A percentile compares a stretch with the other conserved stretches of the same genome.
These are phyloP conservation scores for Annulohypoxylon maeteangense DNA, from an alignment of 495 filamentous ascomycete genomes.

Conservation along the genomic window DNA sequence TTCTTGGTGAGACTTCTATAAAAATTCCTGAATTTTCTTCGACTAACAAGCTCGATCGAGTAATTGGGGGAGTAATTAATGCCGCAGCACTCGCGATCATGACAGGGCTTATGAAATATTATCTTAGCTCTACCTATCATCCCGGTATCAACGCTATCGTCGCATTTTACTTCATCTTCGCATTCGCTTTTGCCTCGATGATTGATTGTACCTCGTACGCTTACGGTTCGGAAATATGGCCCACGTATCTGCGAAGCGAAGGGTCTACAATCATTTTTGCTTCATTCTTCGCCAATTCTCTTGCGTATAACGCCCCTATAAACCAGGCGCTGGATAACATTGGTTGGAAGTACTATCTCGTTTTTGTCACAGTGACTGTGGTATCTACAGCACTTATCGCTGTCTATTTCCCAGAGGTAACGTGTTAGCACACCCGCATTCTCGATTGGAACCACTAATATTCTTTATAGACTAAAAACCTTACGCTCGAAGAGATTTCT, in stretches of 20 bases:
- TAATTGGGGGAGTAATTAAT: conserved; percentile 24
- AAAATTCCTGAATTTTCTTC: background rate
- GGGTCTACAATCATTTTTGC: conserved; percentile 23
- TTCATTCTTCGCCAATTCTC: conserved; percentile 24
- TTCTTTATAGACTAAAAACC: background rate
- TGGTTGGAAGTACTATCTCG: conserved; percentile 31
- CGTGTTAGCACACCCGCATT: background rate
- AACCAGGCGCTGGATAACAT: conserved; percentile 30
- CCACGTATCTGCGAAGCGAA: conserved; percentile 28
- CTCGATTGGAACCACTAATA: background rate
- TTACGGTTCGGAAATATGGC: conserved; percentile 33
- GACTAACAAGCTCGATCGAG: background rate
- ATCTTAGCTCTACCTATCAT: conserved; percentile 10
- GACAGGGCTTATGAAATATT: conserved; percentile 18
- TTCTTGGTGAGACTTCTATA: conserved; percentile 10
- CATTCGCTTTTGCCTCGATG: conserved; percentile 14
- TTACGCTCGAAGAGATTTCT: conserved; percentile 1
- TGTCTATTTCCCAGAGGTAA: conserved; percentile 5
- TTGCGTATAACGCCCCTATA: conserved; percentile 24
- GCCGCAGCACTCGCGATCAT: conserved; percentile 16
- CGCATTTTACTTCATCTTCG: conserved; percentile 3
- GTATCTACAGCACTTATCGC: background rate
- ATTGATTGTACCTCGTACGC: conserved; percentile 27
- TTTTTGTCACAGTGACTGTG: conserved; percentile 21
- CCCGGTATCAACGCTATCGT: conserved; percentile 15